Evolutionary conservation across 1,139 yeast species (phyloP).

Genomic region (Debaryomyces psychrophilus): DNA sequence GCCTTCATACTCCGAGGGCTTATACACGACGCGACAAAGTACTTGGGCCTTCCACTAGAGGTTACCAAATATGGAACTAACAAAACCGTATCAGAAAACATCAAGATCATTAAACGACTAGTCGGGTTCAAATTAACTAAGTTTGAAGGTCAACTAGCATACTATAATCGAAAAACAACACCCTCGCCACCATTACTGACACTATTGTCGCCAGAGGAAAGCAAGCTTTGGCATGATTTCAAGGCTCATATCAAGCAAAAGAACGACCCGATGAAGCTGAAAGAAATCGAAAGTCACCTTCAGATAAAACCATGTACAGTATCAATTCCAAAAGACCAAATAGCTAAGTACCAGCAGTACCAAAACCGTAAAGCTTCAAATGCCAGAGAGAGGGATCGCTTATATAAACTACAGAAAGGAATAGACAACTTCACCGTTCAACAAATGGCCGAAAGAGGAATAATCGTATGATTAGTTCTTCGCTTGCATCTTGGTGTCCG

Average conservation of each 20-base stretch:
- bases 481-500: background rate
- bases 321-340: slow-evolving; percentile 6
- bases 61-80: slow-evolving; percentile 11
- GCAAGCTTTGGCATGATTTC: slow-evolving; percentile 19
- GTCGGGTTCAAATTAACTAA: slow-evolving; percentile 21
- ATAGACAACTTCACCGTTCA: slow-evolving; percentile 11
- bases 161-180: slow-evolving; percentile 10
- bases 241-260: slow-evolving; percentile 11
- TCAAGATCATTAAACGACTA: slow-evolving; percentile 31
- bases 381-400: slow-evolving; percentile 12
- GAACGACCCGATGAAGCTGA: background rate
- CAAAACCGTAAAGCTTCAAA: slow-evolving; percentile 8
- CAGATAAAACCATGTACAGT: slow-evolving; percentile 1
- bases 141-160: slow-evolving; percentile 26
- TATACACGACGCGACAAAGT: slow-evolving; percentile 26
- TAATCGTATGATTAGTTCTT: slow-evolving; percentile 1
- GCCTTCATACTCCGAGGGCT: slow-evolving; percentile 28
- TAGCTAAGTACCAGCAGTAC: slow-evolving; percentile 6
- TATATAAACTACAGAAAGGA: slow-evolving; percentile 12
- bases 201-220: slow-evolving; percentile 18
- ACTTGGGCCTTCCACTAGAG: slow-evolving; percentile 29
- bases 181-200: slow-evolving; percentile 12
- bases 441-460: slow-evolving; percentile 11
- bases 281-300: background rate
- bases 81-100: slow-evolving; percentile 28